Conservation (phyloP, 495 filamentous ascomycete genomes). For the Xylaria bambusicola region DNA sequence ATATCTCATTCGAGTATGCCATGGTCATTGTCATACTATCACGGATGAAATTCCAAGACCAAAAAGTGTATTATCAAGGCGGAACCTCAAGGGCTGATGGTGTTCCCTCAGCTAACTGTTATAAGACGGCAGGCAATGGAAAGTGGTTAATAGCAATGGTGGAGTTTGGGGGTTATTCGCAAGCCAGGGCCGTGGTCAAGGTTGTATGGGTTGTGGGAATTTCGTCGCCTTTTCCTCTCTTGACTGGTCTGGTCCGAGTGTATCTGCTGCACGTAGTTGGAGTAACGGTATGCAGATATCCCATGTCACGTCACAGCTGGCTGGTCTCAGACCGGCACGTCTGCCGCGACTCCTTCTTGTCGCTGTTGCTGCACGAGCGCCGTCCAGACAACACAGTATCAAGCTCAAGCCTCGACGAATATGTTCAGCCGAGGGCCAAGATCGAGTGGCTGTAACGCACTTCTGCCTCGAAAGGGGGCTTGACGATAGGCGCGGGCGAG, state of each 20-base stretch:
- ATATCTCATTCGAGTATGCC: conserved; percentile 22
- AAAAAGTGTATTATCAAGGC: neutral
- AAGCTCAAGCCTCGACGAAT: neutral
- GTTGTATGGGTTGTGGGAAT: conserved; percentile 10
- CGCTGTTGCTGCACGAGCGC: conserved; percentile 5
- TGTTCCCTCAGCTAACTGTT: conserved; percentile 1
- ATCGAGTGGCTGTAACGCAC: neutral
- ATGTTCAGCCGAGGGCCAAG: conserved; percentile 7
- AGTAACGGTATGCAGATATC: conserved; percentile 16
- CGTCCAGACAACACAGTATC: neutral
- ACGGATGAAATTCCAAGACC: neutral
- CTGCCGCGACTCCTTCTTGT: neutral
- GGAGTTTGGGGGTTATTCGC: conserved; percentile 2
- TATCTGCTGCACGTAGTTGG: conserved; percentile 13
- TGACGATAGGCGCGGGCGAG: neutral
- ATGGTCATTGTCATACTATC: conserved; percentile 26
- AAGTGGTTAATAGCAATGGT: neutral
- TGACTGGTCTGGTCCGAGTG: conserved; percentile 1
- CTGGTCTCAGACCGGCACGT: conserved; percentile 2
- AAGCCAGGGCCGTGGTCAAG: conserved; percentile 9
- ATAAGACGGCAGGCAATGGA: neutral
- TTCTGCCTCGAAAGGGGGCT: neutral
- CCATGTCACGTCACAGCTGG: conserved; percentile 19
- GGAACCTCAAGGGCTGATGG: neutral
- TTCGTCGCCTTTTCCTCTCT: conserved; percentile 10